A percentile compares a stretch with the other conserved stretches of the same genome.
phyloP scores from a whole-genome alignment of 169 alveolate species.

The Plasmodium coatneyi region DNA sequence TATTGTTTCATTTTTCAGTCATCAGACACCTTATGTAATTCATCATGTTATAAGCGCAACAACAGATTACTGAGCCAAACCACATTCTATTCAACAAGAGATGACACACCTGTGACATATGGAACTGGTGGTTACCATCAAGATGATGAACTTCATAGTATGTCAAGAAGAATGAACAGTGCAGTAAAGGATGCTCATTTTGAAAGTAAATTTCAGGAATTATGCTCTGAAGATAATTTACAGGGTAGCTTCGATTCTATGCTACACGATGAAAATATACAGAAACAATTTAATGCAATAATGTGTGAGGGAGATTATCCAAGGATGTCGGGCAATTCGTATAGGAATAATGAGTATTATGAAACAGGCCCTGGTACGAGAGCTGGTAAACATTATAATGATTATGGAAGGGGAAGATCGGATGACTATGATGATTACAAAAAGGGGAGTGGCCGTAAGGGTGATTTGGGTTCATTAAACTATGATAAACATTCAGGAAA shows the following conservation, averaged over 20 bases:
- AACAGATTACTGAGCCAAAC: neutral
- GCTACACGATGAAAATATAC: neutral
- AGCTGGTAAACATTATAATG: neutral
- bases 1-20: neutral
- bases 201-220: neutral
- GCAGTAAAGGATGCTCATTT: neutral
- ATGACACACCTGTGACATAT: neutral
- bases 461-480: neutral
- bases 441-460: neutral
- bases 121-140: neutral
- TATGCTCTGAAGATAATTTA: neutral
- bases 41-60: neutral
- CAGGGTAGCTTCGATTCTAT: neutral
- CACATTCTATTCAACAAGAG: neutral
- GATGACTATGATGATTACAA: neutral
- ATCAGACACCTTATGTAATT: neutral
- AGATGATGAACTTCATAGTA: neutral
- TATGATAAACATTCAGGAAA: neutral
- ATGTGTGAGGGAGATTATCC: neutral
- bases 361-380: neutral
- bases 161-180: neutral
- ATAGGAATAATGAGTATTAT: neutral
- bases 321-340: neutral
- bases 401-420: neutral
- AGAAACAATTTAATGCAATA: neutral